Evolutionary conservation across 2,329 filamentous ascomycete genomes (phyloP), one percentile per base, ranked within the genome.

Genomic region (Trichothecium roseum): DNA sequence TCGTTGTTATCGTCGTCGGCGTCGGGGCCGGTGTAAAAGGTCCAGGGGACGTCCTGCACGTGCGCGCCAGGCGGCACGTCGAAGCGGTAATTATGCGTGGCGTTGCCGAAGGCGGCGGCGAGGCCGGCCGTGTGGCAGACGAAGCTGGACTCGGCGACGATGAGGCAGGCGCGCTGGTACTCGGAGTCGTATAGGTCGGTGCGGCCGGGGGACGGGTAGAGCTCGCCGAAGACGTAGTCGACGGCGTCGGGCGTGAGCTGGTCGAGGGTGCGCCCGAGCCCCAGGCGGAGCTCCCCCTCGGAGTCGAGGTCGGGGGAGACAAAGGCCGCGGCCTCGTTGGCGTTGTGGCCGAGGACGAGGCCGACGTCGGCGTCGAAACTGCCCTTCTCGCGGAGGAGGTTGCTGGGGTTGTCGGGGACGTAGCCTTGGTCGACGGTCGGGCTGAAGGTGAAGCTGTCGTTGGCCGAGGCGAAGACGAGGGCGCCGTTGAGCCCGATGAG

Each of bases 91-190:
- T 55, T 54, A 44, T 65, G 67, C 0, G 66, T 66, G 10, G 57
- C 33, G 47, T 67, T 66, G 7, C 47, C 43, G 51, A 55, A 67
- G 6, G 62, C 69, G 4, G 50, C 55, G 38, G 58, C 57, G 4
- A 74, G 53, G 42, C 60, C 69, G 44, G 63, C 56, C 8, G 66
- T 63, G 49, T 74, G 71, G 59, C 71, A 75, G 17, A 50, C 54
- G 44, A 70, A 67, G 38, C 51, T 38, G 2, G 45, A 35, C 37
- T 74, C 70, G 8, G 57, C 45, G 29, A 61, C 45, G 10, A 64
- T 46, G 1, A 62, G 50, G 9, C 51, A 44, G 2, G 54, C 52
- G 13, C 69, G 62, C 9, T 47, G 50, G 39, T 35, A 30, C 8
- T 42, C 26, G 4, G 26, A 31, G 8, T 28, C 31, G 36, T 42